Percentiles rank a stretch among this genome's conserved stretches.
These are phyloP conservation scores for Eruca vesicaria DNA, from an alignment of 441 rosid genomes.

Conservation along the genomic window DNA sequence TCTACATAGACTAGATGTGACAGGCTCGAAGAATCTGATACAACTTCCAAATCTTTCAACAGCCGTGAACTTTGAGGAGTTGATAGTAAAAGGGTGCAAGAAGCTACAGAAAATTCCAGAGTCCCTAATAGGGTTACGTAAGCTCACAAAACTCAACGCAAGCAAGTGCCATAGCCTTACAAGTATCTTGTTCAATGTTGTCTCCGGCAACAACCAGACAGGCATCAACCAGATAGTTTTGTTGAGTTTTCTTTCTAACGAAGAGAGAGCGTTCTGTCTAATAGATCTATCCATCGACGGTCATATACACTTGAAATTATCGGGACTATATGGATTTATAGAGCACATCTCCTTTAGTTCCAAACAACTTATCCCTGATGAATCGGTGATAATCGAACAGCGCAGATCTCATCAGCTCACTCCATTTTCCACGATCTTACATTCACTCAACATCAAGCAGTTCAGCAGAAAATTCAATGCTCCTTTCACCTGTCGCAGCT, in stretches of 20 bases:
- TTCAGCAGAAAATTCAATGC: neutral
- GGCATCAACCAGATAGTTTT: no score
- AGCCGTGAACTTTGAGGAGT: neutral
- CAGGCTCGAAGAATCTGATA: neutral
- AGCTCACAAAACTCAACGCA: neutral
- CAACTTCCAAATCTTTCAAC: neutral
- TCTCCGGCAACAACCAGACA: no score
- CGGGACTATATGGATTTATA: no score
- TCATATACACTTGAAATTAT: no score
- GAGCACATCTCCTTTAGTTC: conserved; percentile 1
- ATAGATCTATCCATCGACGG: no score
- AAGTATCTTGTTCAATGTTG: neutral
- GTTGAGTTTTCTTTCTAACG: no score
- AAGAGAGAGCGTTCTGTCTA: no score
- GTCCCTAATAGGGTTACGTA: neutral
- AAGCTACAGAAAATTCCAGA: neutral
- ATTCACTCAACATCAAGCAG: neutral
- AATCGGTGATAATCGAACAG: neutral
- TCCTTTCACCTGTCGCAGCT: neutral
- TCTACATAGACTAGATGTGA: neutral
- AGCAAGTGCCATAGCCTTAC: neutral
- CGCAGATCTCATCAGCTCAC: neutral
- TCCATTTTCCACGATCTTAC: neutral
- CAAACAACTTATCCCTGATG: neutral
- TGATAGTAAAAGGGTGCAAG: conserved; percentile 1